Evolutionary conservation across 2,329 filamentous ascomycete genomes (phyloP), one percentile per base, ranked within the genome.

Genomic region (Ascochyta fabae): DNA sequence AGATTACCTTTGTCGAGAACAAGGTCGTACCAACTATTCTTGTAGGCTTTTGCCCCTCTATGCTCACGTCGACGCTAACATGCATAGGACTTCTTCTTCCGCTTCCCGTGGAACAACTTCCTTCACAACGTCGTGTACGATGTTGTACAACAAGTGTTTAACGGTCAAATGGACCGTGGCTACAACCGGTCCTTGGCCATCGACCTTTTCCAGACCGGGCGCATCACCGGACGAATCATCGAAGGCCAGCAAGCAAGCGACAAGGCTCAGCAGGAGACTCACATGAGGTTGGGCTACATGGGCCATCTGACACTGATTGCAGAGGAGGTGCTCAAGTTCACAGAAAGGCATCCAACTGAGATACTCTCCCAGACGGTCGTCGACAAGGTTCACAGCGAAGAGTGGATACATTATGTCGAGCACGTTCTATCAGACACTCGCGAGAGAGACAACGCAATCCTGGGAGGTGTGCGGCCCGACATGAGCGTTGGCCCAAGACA

Each of bases 81-180:
- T 23, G 3, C n/a, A 1, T 62, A 96, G 92, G 91, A 92, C 53
- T 98, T 98, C 80, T 99, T 99, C 79, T 99, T 99, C 81, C 87
- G 89, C 56, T 99, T 98, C 70, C 94, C 95, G 1, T 99, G 95
- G 95, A 99, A 99, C 77, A 99, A 99, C 75, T 99, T 99, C 72
- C 84, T 99, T 40, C 95, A 99, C 78, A 99, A 99, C 71, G 95
- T 99, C 39, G 95, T 99, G 43, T 99, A 99, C 73, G 95, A 99
- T 75, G 93, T 99, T 70, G 91, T 99, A 39, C 95, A 99, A 75
- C 95, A 99, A 79, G 95, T 99, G 1, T 98, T 99, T 77, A 99
- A 99, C 72, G 95, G 95, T 8, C 92, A 92, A 0, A 96, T 99
- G 90, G 94, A 98, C 66, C 89, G 92, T 57, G 93, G 95, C 26